Evolutionary conservation across 2,329 filamentous ascomycete species (phyloP), one percentile per base, ranked within the genome.

Genomic region (Eutypella sp.): DNA sequence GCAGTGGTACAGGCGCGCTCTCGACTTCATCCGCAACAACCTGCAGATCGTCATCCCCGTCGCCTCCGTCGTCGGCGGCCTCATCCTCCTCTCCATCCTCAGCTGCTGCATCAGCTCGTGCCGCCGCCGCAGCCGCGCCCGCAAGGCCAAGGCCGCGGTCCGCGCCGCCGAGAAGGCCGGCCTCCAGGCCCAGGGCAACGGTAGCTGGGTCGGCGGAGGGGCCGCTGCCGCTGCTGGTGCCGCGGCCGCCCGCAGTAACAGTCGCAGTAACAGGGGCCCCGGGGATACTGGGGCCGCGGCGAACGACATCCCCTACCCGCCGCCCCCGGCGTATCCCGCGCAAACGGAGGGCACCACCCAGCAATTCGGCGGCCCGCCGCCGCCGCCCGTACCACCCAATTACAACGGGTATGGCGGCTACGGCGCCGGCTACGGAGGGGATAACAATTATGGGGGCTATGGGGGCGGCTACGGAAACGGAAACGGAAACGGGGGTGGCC

Each of bases 21-120:
- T 71, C 44, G 76, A 76, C 49, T 96, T 89, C 86, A 83, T 97
- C 64, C 69, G 79, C 22, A 69, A 83, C 53, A 84, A 97, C 71
- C 87, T 87, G 67, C 70, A 79, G 43, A 79, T 97, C 51, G 85
- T 95, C 53, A 96, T 97, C 52, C 90, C 87, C 20, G 72, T 97
- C 10, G 80, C 78, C 5, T 72, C 74, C 40, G 85, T 82, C 10
- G 72, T 95, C 15, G 92, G 89, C 40, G 81, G 78, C 6, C 71
- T 96, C 5, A 57, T 95, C 5, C 60, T 95, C 16, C 63, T 96
- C 39, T 74, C 77, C 27, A 70, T 96, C 42, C 54, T 84, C 10
- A 77, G 76, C 60, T 96, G 89, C 67, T 75, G 84, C 57, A 68
- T 75, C 48, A 75, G 74, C 55, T 77, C 77, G 38, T 81, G 74